phyloP scores from a whole-genome alignment of 768 basidiomycete genomes.

The Daedalea quercina region DNA sequence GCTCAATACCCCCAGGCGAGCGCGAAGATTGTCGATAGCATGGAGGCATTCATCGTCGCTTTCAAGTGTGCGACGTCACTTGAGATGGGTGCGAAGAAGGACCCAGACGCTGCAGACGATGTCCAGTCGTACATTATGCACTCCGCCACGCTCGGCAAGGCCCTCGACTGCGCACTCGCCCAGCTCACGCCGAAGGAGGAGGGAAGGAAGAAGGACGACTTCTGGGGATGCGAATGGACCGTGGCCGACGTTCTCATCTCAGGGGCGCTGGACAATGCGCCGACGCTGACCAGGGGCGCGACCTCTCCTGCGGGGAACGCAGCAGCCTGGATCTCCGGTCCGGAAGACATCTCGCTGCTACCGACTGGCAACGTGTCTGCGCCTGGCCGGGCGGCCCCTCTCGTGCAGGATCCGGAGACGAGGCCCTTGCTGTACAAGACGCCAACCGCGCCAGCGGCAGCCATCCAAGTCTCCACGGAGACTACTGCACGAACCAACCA shows the following conservation, averaged over 20 bases:
- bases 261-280: constrained; percentile 26
- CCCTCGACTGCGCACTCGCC: constrained; percentile 10
- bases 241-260: constrained; percentile 28
- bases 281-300: neutral
- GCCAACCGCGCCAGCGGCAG: neutral
- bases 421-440: neutral
- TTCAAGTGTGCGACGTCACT: constrained; percentile 21
- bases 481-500: neutral
- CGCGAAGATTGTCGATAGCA: constrained; percentile 26
- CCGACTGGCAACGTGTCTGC: neutral
- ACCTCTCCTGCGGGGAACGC: neutral
- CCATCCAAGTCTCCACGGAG: neutral
- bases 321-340: constrained; percentile 26
- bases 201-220: constrained; percentile 6
- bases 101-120: constrained; percentile 13
- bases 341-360: constrained; percentile 26
- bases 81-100: neutral
- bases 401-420: neutral
- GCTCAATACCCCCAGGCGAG: neutral
- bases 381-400: neutral
- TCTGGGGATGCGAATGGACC: constrained; percentile 21
- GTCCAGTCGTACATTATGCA: constrained; percentile 25
- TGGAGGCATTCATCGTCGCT: constrained; percentile 32
- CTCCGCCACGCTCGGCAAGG: constrained; percentile 17
- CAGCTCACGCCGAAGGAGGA: neutral